Conservation (phyloP, 2,329 filamentous ascomycete genomes). For the Fusarium albosuccineum region DNA sequence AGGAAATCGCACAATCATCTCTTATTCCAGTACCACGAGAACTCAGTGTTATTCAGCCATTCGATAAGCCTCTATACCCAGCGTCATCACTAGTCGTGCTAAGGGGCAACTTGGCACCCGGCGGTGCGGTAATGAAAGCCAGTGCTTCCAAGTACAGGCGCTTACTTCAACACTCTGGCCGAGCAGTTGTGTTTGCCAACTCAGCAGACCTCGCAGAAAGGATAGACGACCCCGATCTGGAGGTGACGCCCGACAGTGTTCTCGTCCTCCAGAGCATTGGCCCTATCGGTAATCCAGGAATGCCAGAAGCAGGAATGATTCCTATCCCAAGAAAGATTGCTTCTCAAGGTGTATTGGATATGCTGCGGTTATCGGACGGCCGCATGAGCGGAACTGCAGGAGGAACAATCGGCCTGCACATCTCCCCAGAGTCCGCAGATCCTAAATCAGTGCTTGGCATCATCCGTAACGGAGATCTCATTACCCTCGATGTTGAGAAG, state of each 20-base stretch:
- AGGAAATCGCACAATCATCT: slow-evolving; percentile 80
- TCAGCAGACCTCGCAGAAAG: slow-evolving; percentile 81
- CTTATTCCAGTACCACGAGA: slow-evolving; percentile 62
- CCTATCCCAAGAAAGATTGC: slow-evolving; percentile 82
- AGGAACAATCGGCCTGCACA: slow-evolving; percentile 90
- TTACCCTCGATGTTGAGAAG: slow-evolving; percentile 82
- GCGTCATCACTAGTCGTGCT: slow-evolving; percentile 87
- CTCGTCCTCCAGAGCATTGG: slow-evolving; percentile 90
- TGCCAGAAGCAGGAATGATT: slow-evolving; percentile 83
- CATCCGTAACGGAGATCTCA: slow-evolving; percentile 79
- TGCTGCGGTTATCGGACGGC: slow-evolving; percentile 88
- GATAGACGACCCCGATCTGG: slow-evolving; percentile 68
- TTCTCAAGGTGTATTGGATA: slow-evolving; percentile 79
- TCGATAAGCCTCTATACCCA: slow-evolving; percentile 75
- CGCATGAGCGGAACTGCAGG: slow-evolving; percentile 89
- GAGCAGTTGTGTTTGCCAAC: slow-evolving; percentile 75
- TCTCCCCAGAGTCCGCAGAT: slow-evolving; percentile 84
- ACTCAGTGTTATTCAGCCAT: slow-evolving; percentile 71
- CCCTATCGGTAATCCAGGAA: slow-evolving; percentile 89
- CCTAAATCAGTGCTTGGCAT: slow-evolving; percentile 84
- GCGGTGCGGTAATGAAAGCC: slow-evolving; percentile 90
- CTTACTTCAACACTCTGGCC: slow-evolving; percentile 60
- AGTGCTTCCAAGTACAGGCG: slow-evolving; percentile 83
- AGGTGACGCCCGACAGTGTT: slow-evolving; percentile 71
- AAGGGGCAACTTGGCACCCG: slow-evolving; percentile 84